Base-by-base conservation (phyloP, 140 eudicot species). In the Oenanthe javanica region DNA sequence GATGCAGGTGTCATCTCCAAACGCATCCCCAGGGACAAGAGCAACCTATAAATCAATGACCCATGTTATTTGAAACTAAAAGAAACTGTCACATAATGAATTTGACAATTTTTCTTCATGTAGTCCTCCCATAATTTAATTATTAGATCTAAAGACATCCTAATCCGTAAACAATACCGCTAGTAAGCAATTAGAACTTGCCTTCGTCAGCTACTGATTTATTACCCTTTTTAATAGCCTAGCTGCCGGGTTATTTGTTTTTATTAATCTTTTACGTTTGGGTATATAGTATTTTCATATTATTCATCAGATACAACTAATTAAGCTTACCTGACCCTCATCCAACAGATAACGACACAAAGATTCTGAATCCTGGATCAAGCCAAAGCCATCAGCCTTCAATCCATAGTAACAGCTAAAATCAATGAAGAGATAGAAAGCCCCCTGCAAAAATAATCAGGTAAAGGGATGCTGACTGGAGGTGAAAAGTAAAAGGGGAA, bases 21-120 rank as follows among this genome's bases (percentile, higher is more conserved):
- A 95, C 66, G 99, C 97, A 84, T 88, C 97, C 19, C 99, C 97
- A 4, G 99, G 99, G 38, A 95, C 99, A 85, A 95, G 95, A 67
- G 99, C 99, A 82, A 92, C 98, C 98, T 94, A 89, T 51, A n/a
- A 81, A 74, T 31, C 74, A 75, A 27, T 51, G 49, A 64, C 76
- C 50, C 42, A 18, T 51, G 63, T 74, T 0, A 75, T 6, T 42
- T 12, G 15, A 14, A 48, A 25, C n/a, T 49, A 46, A 8, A 42
- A 21, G 38, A 71, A 7, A 40, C 36, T 12, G 45, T 36, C 10
- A 27, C 47, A 69, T 27, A 12, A 15, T 2, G 27, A 36, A 13
- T 6, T 14, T 40, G 27, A n/a, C 25, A 7, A 16, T 0, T 42
- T 40, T 42, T 70, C 49, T 15, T 27, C 16, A 16, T 1, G 50